These are phyloP conservation scores for Atkinsonella texensis DNA, from an alignment of 2,329 filamentous ascomycete species.

Conservation along the genomic window DNA sequence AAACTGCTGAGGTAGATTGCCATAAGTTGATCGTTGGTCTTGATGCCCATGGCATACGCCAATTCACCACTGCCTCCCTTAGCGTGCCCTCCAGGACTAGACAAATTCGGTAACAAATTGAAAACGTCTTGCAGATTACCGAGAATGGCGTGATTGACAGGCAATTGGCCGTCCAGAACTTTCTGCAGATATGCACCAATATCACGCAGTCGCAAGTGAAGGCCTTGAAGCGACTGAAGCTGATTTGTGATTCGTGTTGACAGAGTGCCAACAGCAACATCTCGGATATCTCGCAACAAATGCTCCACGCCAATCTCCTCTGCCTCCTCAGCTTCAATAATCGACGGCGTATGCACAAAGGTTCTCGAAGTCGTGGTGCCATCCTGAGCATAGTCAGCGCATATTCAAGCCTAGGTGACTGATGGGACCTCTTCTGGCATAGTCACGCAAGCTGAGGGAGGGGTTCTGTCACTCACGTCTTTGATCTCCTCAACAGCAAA, in stretches of 20 bases:
- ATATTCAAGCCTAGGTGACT: neutral
- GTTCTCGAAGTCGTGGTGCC: conserved; percentile 94
- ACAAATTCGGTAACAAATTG: conserved; percentile 93
- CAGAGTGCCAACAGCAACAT: conserved; percentile 92
- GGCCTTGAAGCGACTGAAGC: conserved; percentile 89
- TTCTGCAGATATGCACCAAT: conserved; percentile 94
- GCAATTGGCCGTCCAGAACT: conserved; percentile 82
- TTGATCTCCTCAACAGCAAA: conserved; percentile 99
- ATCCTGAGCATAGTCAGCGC: conserved; percentile 45
- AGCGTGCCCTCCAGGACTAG: conserved; percentile 61
- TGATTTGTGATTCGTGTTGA: conserved; percentile 96
- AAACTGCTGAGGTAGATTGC: conserved; percentile 93
- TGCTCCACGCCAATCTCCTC: conserved; percentile 99
- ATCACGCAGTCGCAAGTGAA: conserved; percentile 87
- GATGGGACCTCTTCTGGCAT: no score
- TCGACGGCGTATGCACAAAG: conserved; percentile 95
- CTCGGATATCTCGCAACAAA: conserved; percentile 90
- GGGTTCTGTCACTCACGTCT: conserved; percentile 54
- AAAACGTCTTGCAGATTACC: conserved; percentile 99
- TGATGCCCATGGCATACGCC: conserved; percentile 93
- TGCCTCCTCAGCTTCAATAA: conserved; percentile 97
- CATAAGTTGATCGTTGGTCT: conserved; percentile 99
- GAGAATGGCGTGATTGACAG: conserved; percentile 93
- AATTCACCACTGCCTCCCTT: conserved; percentile 67
- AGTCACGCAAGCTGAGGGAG: no score